A percentile compares a stretch with the other conserved stretches of the same genome.
Evolutionary conservation across 306 rosid species (phyloP).

Genomic region (Oxytropis ochrocephala): DNA sequence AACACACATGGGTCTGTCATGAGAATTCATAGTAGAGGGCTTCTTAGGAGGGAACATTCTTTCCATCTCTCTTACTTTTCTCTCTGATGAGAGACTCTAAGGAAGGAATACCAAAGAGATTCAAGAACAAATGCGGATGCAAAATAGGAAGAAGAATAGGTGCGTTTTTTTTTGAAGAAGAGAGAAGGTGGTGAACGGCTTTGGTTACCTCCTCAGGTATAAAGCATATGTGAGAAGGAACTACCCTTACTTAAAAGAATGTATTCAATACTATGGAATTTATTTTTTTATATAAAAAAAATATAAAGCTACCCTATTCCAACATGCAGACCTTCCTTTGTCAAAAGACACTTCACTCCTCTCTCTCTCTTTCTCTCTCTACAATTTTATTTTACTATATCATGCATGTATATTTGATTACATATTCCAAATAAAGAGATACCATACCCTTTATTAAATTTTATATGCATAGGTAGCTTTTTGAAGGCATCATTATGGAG

Average conservation of each 20-base stretch:
- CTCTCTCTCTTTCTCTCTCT: slow-evolving; percentile 18
- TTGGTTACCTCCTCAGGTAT: slow-evolving; percentile 42
- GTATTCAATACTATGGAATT: slow-evolving; percentile 8
- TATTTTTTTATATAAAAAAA: neutral
- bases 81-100: slow-evolving; percentile 39
- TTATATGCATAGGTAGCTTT: slow-evolving; percentile 28
- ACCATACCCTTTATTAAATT: slow-evolving; percentile 11
- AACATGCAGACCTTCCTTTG: slow-evolving; percentile 50
- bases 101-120: slow-evolving; percentile 57
- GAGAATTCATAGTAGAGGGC: slow-evolving; percentile 95
- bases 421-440: slow-evolving; percentile 5
- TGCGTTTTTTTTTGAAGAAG: slow-evolving; percentile 71
- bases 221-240: slow-evolving; percentile 38
- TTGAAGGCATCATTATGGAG: slow-evolving; percentile 39
- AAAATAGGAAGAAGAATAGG: slow-evolving; percentile 81
- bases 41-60: slow-evolving; percentile 98
- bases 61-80: slow-evolving; percentile 41
- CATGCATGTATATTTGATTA: neutral
- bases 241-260: slow-evolving; percentile 33
- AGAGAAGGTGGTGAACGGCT: slow-evolving; percentile 38
- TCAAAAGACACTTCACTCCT: slow-evolving; percentile 43
- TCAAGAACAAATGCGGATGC: slow-evolving; percentile 99
- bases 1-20: slow-evolving; percentile 93
- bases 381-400: slow-evolving; percentile 19
- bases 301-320: slow-evolving; percentile 47